Conservation (phyloP, 2,329 filamentous ascomycete species). For the Aureobasidium subglaciale region DNA sequence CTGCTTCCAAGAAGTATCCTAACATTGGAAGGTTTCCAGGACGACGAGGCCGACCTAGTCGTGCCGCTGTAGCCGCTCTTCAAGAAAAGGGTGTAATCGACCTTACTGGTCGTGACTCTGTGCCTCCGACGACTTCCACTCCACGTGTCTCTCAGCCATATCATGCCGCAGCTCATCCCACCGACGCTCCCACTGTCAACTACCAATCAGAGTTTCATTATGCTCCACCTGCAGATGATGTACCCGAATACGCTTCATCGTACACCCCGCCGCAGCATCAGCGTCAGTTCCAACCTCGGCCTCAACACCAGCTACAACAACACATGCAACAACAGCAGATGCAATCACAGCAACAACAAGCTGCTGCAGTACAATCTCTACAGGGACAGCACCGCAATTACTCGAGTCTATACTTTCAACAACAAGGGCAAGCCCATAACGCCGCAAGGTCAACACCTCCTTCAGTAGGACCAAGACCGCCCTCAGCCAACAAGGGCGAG, state of each 20-base stretch:
- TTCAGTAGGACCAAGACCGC: constrained; percentile 18
- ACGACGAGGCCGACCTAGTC: constrained; percentile 8
- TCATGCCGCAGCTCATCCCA: neutral
- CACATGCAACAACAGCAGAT: too few relatives aligned
- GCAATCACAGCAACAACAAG: neutral
- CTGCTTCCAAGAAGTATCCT: neutral
- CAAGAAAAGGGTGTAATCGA: neutral
- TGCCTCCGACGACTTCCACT: neutral
- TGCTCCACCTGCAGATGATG: neutral
- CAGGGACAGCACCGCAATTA: neutral
- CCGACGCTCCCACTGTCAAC: constrained; percentile 1
- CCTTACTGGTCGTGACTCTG: neutral
- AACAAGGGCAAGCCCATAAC: neutral
- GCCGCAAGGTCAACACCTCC: constrained; percentile 14
- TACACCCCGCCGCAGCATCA: neutral
- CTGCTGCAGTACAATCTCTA: neutral
- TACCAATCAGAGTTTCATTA: constrained; percentile 10
- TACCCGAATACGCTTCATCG: neutral
- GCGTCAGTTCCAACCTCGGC: neutral
- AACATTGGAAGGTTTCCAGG: constrained; percentile 2
- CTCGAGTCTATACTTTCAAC: constrained; percentile 15
- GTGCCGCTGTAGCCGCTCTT: constrained; percentile 17
- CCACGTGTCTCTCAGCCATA: neutral
- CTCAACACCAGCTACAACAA: neutral
- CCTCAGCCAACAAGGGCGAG: constrained; percentile 44